A percentile compares a stretch with the other conserved stretches of the same genome.
Conservation (phyloP, 768 basidiomycete species). For the Suillus subaureus region DNA sequence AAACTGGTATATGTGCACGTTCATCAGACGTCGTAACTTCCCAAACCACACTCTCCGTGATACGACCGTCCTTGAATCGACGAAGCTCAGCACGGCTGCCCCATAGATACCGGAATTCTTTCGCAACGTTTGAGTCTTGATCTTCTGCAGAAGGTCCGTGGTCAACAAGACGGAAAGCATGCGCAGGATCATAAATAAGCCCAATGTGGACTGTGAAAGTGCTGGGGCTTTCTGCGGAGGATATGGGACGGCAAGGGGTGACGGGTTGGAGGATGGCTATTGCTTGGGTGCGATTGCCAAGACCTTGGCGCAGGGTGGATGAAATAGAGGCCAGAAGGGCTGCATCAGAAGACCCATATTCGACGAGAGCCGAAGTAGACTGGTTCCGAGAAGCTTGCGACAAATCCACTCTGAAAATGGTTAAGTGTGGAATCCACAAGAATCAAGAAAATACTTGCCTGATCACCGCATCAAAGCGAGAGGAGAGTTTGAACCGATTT, state of each 20-base stretch:
- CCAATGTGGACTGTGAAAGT: conserved; percentile 66
- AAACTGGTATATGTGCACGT: conserved; percentile 72
- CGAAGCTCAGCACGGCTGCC: conserved; percentile 90
- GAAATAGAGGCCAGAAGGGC: conserved; percentile 57
- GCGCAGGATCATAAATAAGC: conserved; percentile 66
- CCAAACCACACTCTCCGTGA: conserved; percentile 96
- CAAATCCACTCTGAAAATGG: conserved; percentile 47
- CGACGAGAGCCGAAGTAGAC: conserved; percentile 41
- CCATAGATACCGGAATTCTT: conserved; percentile 85
- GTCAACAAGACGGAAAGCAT: conserved; percentile 87
- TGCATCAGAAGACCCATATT: conserved; percentile 60
- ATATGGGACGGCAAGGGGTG: conserved; percentile 46
- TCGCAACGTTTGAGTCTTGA: conserved; percentile 47
- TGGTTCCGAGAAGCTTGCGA: conserved; percentile 45
- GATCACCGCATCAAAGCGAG: conserved; percentile 75
- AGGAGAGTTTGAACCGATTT: conserved; percentile 62
- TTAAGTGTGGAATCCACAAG: conserved; percentile 8
- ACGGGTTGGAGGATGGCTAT: conserved; percentile 61
- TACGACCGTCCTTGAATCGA: conserved; percentile 94
- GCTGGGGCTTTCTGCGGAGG: conserved; percentile 55
- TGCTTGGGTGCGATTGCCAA: conserved; percentile 72
- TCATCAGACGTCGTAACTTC: conserved; percentile 81
- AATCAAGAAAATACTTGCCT: conserved; percentile 42
- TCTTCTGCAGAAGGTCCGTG: conserved; percentile 84
- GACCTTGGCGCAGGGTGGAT: conserved; percentile 57